These are phyloP conservation scores for Bacidia rubella DNA, from an alignment of 495 filamentous ascomycete genomes.

Conservation along the genomic window DNA sequence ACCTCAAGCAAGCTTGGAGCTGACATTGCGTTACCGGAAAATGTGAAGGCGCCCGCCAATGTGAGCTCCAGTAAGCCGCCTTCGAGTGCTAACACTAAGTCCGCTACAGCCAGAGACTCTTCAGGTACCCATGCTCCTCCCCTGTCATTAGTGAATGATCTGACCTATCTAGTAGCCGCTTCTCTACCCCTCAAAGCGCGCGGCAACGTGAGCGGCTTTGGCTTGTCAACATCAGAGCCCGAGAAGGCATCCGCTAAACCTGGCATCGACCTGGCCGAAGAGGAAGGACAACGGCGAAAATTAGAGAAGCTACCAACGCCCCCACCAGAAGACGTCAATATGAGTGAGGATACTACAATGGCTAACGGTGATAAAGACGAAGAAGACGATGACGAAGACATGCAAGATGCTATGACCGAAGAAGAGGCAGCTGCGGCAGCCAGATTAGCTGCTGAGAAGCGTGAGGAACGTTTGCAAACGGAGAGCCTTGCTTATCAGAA, in stretches of 20 bases:
- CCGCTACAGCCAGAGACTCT: slow-evolving; percentile 34
- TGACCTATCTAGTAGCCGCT: background rate
- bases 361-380: slow-evolving; percentile 44
- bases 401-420: slow-evolving; percentile 64
- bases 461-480: slow-evolving; percentile 53
- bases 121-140: slow-evolving; percentile 32
- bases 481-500: slow-evolving; percentile 32
- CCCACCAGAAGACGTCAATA: slow-evolving; percentile 42
- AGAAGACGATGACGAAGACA: slow-evolving; percentile 58
- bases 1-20: slow-evolving; percentile 39
- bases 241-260: slow-evolving; percentile 59
- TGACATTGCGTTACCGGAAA: slow-evolving; percentile 47
- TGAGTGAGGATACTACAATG: slow-evolving; percentile 43
- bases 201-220: slow-evolving; percentile 71
- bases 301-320: slow-evolving; percentile 74
- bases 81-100: slow-evolving; percentile 38
- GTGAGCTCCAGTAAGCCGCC: slow-evolving; percentile 29
- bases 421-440: slow-evolving; percentile 79
- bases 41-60: slow-evolving; percentile 38
- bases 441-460: slow-evolving; percentile 61
- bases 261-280: slow-evolving; percentile 73
- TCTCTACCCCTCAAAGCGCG: slow-evolving; percentile 37
- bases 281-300: slow-evolving; percentile 73
- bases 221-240: slow-evolving; percentile 52
- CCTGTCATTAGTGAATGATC: background rate